Base-by-base conservation (phyloP, 331 rosid genomes). In the Arachis monticola region DNA sequence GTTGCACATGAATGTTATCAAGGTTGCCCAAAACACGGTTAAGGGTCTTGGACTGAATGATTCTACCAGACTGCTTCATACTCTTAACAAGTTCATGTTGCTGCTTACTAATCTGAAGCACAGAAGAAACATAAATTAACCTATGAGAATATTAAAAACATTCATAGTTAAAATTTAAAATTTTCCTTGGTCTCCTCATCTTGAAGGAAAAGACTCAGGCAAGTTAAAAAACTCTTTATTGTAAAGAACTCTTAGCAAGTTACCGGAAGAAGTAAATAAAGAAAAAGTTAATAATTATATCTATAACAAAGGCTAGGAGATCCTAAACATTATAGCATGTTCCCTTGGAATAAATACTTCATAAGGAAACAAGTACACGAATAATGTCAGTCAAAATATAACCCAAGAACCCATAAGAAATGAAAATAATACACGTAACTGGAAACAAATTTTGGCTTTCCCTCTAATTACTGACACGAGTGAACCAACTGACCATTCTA, bases 61-160 rank as follows among this genome's bases (percentile, higher is more conserved):
- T 88, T 82, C 85, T 87, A 67, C 96, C 96, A 59, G 95, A 87
- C 84, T 85, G 95, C 84, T 95, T 92, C 97, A 95, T 89, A 77
- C 82, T 90, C 87, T 86, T 90, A 70, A 95, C 93, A 73, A 95
- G 89, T 69, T 95, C 93, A 77, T 85, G 91, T 80, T 95, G 97
- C 86, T 85, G 87, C 87, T 79, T 95, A 80, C 96, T 95, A 81
- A 95, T 86, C 99, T 95, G 91, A 84, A 83, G 65, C 55, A 77
- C 46, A 52, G 63, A 69, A 69, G 6, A 73, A 64, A 76, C 42
- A 80, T 76, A 46, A 72, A 76, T 67, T 67, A 5, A n/a, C 47
- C 11, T 10, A n/a, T 53, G 42, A 64, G 76, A 32, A 60, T 45
- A 59, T 42, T 58, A 6, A 42, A 40, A 13, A 11, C 8, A 3